Percentiles rank a stretch among this genome's conserved stretches.
Conservation (phyloP, 2,329 filamentous ascomycete species). For the Fusarium sp. region DNA sequence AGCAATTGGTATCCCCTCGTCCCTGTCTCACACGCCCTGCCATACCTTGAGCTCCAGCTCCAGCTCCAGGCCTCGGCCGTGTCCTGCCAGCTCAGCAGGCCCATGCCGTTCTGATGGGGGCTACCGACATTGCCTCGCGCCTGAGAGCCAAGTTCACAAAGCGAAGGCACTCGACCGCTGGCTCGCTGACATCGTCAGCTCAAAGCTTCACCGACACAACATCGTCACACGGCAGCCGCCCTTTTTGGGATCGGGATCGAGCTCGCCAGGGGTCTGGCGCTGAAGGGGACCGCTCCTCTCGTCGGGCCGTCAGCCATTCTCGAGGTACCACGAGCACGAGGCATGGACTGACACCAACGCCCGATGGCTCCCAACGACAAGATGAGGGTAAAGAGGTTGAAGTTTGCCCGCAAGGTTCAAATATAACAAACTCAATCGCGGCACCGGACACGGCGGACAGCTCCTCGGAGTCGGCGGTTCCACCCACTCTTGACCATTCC, state of each 20-base stretch:
- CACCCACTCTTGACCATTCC: conserved; percentile 33
- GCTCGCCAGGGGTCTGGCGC: conserved; percentile 22
- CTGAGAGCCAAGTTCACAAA: conserved; percentile 57
- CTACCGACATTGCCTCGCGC: conserved; percentile 54
- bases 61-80: conserved; percentile 21
- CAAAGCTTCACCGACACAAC: conserved; percentile 36
- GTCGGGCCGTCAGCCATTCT: conserved; percentile 36
- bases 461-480: conserved; percentile 33
- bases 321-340: conserved; percentile 35
- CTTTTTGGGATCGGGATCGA: conserved; percentile 38
- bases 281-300: conserved; percentile 30
- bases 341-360: conserved; percentile 29
- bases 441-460: conserved; percentile 21
- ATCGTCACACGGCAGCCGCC: conserved; percentile 39
- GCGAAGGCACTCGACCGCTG: conserved; percentile 52
- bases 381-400: conserved; percentile 20
- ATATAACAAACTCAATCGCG: conserved; percentile 23
- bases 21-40: conserved; percentile 30
- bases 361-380: conserved; percentile 26
- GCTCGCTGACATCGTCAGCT: conserved; percentile 49
- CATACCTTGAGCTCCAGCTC: conserved; percentile 13
- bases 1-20: not conserved
- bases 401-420: conserved; percentile 18
- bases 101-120: conserved; percentile 50
- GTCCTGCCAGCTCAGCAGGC: conserved; percentile 23